phyloP scores from a whole-genome alignment of 176 grass and related monocot species.

The Phyllostachys edulis region DNA sequence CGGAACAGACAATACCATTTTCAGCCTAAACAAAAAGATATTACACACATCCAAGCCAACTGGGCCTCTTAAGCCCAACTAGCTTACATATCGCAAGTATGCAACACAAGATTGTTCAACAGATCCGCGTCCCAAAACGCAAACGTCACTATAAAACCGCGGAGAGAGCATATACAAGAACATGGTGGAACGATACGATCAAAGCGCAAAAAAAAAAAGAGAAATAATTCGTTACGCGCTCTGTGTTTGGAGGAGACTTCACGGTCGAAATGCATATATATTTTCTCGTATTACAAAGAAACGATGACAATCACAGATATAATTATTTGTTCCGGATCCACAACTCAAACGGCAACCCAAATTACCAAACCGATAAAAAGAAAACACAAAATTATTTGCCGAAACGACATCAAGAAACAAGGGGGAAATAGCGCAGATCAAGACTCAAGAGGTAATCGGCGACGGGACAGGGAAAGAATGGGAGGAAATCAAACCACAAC shows the following conservation, averaged over 20 bases:
- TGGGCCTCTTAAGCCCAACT: not conserved
- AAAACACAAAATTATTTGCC: conserved; percentile 44
- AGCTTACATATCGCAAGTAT: not conserved
- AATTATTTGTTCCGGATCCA: conserved; percentile 27
- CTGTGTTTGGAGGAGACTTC: not conserved
- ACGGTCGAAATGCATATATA: not conserved
- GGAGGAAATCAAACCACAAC: not conserved
- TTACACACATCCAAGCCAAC: not conserved
- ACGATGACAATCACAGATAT: not conserved
- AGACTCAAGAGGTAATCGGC: not conserved
- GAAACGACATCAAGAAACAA: conserved; percentile 17
- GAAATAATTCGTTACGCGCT: not conserved
- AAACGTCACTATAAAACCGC: too few species aligned
- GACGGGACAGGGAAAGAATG: not conserved
- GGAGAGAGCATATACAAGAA: not conserved
- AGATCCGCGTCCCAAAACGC: not conserved
- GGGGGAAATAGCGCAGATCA: not conserved
- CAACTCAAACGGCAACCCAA: conserved; percentile 35
- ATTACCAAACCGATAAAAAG: not conserved
- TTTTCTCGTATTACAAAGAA: conserved; percentile 2
- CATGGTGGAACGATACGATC: not conserved
- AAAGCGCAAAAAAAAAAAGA: not conserved
- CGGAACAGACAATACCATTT: not conserved
- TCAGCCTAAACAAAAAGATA: not conserved
- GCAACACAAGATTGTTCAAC: not conserved